phyloP scores from a whole-genome alignment of 192 early-diverging fungal species.

The Coemansia sp. region DNA sequence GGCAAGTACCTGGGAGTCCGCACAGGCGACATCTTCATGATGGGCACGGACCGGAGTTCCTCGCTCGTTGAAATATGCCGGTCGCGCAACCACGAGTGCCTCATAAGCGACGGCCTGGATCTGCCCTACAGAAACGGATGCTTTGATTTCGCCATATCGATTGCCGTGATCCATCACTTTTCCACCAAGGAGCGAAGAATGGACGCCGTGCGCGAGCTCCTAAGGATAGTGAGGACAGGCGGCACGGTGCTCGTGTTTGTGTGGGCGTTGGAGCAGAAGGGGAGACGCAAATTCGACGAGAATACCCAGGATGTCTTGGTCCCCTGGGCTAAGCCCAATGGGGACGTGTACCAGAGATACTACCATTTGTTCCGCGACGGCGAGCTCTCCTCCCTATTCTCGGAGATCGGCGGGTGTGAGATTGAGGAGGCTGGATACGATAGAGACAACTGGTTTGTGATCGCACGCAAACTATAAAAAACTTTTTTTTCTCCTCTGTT shows the following conservation, averaged over 20 bases:
- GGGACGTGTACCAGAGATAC: conserved; percentile 67
- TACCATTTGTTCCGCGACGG: conserved; percentile 90
- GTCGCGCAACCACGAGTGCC: conserved; percentile 72
- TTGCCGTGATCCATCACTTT: conserved; percentile 96
- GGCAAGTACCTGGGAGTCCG: conserved; percentile 96
- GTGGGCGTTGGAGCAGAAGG: conserved; percentile 92
- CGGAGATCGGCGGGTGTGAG: conserved; percentile 46
- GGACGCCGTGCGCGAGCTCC: conserved; percentile 72
- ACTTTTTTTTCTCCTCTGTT: conserved; percentile 9
- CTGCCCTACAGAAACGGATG: conserved; percentile 68
- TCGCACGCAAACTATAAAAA: conserved; percentile 54
- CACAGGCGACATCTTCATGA: conserved; percentile 62
- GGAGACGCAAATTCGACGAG: conserved; percentile 76
- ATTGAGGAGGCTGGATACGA: conserved; percentile 84
- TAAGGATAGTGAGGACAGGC: conserved; percentile 69
- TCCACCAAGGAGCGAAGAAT: conserved; percentile 71
- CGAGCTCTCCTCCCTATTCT: conserved; percentile 75
- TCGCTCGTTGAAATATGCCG: conserved; percentile 74
- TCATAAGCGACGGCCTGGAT: conserved; percentile 76
- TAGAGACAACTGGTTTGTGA: conserved; percentile 92
- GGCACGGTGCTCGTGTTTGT: conserved; percentile 84
- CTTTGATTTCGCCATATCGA: conserved; percentile 94
- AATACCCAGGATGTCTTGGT: conserved; percentile 89
- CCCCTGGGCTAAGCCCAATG: conserved; percentile 78
- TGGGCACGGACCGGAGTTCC: conserved; percentile 83